Evolutionary conservation across 495 filamentous ascomycete species (phyloP), one percentile per base, ranked within the genome.

Genomic region (Annulohypoxylon nitens): DNA sequence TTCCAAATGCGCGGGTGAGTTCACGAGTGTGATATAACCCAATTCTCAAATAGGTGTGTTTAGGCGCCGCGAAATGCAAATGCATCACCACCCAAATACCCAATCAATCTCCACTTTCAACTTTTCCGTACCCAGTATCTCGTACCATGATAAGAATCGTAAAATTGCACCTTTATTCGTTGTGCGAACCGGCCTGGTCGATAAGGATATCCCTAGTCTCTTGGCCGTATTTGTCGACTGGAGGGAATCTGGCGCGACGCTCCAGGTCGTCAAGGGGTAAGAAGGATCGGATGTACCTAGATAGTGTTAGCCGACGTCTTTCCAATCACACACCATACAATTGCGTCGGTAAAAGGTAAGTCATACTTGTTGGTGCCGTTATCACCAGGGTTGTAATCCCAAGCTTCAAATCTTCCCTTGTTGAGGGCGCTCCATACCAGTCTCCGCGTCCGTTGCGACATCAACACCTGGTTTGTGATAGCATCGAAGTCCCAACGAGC

Each of bases 371-470:
- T 85, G 73, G 87, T 84, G 8, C 91, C 90, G 79, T 94, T 91
- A 68, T 92, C 88, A 10, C 81, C 82, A 0, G 92, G 92, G 79
- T 94, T 87, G 76, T 89, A 91, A 75, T 97, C 93, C 93, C 93
- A 97, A 69, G 86, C 84, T 0, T 86, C 86, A 34, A 89, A 92
- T 33, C 81, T 82, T 39, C 93, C 93, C 80, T 88, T 82, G 70
- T 88, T 90, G 68, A 97, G 80, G 4, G 93, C 93, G 18, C 84
- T 86, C 88, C 92, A 94, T 30, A 92, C 91, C 5, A 96, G 78
- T 30, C 89, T 84, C 10, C 93, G 85, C 48, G 87, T 87, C 10
- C 93, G 88, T 83, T 97, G 93, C 43, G 89, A 92, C 14, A 80
- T 71, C 23, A 95, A 75, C 0, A 95, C 93, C 30, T 91, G 85